Evolutionary conservation across 352 stramenopile genomes (phyloP).

Genomic region (Globisporangium emineosum): DNA sequence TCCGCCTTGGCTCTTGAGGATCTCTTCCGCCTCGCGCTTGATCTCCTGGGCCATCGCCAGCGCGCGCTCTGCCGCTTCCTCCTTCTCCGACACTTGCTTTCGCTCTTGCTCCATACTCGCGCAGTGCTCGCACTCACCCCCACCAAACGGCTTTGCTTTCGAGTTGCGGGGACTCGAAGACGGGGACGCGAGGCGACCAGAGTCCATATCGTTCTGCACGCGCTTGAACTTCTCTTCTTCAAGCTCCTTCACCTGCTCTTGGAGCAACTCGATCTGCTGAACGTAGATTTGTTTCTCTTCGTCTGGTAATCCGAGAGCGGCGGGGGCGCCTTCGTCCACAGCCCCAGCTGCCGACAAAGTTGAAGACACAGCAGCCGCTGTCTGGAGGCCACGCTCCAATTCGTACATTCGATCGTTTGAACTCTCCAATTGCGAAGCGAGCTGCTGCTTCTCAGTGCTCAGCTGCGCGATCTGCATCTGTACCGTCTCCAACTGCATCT

Average conservation of each 20-base stretch:
- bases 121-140: constrained; percentile 24
- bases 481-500: constrained; percentile 35
- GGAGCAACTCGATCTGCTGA: constrained; percentile 51
- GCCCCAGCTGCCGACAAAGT: constrained; percentile 7
- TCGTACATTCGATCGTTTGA: constrained; percentile 27
- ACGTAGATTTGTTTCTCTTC: constrained; percentile 58
- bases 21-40: constrained; percentile 55
- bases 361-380: constrained; percentile 2
- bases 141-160: constrained; percentile 12
- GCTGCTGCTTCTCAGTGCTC: constrained; percentile 24
- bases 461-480: constrained; percentile 26
- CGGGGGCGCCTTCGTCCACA: constrained; percentile 10
- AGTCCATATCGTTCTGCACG: constrained; percentile 36
- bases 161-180: constrained; percentile 21
- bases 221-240: constrained; percentile 49
- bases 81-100: constrained; percentile 28
- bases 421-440: constrained; percentile 26
- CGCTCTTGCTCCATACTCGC: constrained; percentile 6
- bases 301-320: constrained; percentile 23
- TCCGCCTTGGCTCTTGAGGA: constrained; percentile 26
- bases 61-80: constrained; percentile 40
- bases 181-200: constrained; percentile 26
- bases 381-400: constrained; percentile 30
- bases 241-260: constrained; percentile 50
- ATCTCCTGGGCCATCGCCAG: constrained; percentile 47